Evolutionary conservation across 805 yeast genomes (phyloP), one percentile per base, ranked within the genome.

Genomic region (Huiozyma sinensis): DNA sequence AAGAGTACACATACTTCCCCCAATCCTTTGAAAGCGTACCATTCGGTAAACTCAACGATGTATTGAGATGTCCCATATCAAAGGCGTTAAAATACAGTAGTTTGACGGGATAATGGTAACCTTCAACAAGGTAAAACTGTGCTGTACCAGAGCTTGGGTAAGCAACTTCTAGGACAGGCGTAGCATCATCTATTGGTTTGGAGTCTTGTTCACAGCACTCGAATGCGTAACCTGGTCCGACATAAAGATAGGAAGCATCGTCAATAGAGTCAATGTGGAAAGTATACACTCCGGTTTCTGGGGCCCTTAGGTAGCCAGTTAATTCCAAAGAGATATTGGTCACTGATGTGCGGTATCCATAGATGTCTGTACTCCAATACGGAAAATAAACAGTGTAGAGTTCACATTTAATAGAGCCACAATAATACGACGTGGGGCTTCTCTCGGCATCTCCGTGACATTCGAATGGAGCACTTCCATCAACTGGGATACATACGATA

Each of bases 191-290:
- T 17, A 4, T 17, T 17, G 24, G 24, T 17, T 17, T 17, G 24
- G 24, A 17, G 24, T 32, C 4, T 32, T 10, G 34, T 27, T 31
- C 30, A 35, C 43, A 41, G 30, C 43, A 41, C 11, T 5, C 50
- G 33, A 63, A 65, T 4, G 67, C 69, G 42, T 51, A 51, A 4
- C 54, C 53, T 11, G 42, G 33, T 28, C 66, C 70, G 48, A 65
- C 28, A 5, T 30, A 5, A 13, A 41, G 30, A 6, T 34, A n/a
- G 30, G 33, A 64, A 27, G 58, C 53, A 47, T 67, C 69, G 52
- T 67, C 70, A 27, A 57, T 54, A 10, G 36, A 33, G 4, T 36
- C 33, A 28, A 65, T 44, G 6, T 41, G 27, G 36, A 66, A 53
- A 1, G 48, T 48, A 40, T 63, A 67, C 2, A 47, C 38, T 48